Conservation (phyloP, 2,329 filamentous ascomycete genomes). For the Penicillium sp. region DNA sequence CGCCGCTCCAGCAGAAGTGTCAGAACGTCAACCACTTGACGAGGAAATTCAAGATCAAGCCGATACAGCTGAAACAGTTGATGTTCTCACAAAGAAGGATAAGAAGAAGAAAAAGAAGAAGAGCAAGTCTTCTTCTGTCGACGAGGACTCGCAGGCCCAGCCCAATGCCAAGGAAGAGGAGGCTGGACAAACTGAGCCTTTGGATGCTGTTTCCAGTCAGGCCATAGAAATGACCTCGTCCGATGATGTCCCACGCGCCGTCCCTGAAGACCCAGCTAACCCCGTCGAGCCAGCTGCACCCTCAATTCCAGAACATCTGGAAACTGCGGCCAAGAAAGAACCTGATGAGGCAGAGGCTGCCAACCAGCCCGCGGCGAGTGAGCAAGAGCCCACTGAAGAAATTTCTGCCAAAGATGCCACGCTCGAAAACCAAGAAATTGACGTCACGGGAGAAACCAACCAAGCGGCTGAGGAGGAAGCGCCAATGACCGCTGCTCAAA, state of each 20-base stretch:
- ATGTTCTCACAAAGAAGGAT: slow-evolving; percentile 13
- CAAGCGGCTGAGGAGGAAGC: slow-evolving; percentile 6
- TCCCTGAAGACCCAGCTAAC: background rate
- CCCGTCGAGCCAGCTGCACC: background rate
- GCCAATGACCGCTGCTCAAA: slow-evolving; percentile 14
- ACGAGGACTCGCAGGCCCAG: slow-evolving; percentile 6
- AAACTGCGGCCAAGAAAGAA: too few relatives aligned
- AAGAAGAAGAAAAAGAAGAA: slow-evolving; percentile 22
- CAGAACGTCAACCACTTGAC: background rate
- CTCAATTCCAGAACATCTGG: too few relatives aligned
- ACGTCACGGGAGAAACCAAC: background rate
- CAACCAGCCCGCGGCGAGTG: slow-evolving; percentile 1
- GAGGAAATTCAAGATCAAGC: background rate
- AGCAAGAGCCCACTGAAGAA: slow-evolving; percentile 1
- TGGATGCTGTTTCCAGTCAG: slow-evolving; percentile 1
- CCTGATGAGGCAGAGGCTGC: background rate
- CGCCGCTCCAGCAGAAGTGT: background rate
- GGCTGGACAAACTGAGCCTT: background rate
- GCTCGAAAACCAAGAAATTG: slow-evolving; percentile 1
- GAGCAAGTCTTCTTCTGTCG: slow-evolving; percentile 11
- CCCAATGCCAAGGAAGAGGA: slow-evolving; percentile 2
- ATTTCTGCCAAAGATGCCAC: background rate
- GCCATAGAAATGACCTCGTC: background rate
- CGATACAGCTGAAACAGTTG: background rate
- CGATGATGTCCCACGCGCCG: background rate